Base-by-base conservation (phyloP, 331 rosid species). In the Spiraea crenata region DNA sequence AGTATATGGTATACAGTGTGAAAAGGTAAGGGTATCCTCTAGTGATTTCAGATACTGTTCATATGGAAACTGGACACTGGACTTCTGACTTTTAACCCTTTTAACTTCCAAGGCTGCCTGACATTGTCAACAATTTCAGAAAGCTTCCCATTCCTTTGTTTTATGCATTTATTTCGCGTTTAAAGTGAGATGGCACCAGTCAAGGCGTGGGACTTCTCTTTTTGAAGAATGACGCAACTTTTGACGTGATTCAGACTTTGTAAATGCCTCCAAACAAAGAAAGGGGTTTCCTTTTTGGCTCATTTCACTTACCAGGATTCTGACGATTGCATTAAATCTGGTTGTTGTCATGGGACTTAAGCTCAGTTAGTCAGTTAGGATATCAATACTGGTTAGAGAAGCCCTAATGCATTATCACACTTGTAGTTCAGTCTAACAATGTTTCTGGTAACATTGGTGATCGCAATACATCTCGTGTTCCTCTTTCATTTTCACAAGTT, bases 261-360 rank as follows among this genome's bases (percentile, higher is more conserved):
- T 9, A 40, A 51, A 62, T 10, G 45, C 46, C 45, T 70, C 65
- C 62, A 44, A 44, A 57, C 19, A 45, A 3, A 44, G 15, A 35
- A 19, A 46, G 61, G 19, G 20, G 17, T 70, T 41, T 56, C 71
- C 66, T 71, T 77, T 58, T 41, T 78, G 80, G 57, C 20, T 57
- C 40, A 57, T 67, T 55, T 67, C 50, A 65, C 35, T 7, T 17
- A 19, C 70, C 63, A 67, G 48, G 74, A 60, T 59, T 48, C 20
- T 17, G 35, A 59, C 39, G 62, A 66, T 44, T 66, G 71, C 45
- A 19, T 1, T n/a, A 52, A 31, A 41, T 60, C 57, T 58, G 25
- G 59, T 72, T 77, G 69, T 59, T 42, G 72, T 39, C 67, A 9
- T 49, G 54, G 72, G 48, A 40, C 52, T 37, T 37, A 41, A 8